Percentiles rank a stretch among this genome's conserved stretches.
phyloP scores from a whole-genome alignment of 805 yeast genomes.

The Kodamaea neixiangensis region DNA sequence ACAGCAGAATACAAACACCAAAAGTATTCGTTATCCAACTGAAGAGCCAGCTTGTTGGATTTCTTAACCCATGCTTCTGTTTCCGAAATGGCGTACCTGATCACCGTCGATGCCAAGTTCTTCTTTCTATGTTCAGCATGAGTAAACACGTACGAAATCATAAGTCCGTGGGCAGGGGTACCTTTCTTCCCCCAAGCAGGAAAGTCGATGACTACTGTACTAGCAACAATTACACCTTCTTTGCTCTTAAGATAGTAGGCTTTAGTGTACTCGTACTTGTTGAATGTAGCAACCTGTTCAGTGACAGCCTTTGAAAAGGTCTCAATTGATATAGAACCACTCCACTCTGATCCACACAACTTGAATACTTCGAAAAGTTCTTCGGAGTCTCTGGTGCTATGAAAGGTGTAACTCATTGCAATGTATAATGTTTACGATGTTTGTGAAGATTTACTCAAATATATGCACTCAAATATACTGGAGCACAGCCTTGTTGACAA shows the following conservation, averaged over 20 bases:
- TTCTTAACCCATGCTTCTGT: constrained; percentile 32
- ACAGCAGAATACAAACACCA: constrained; percentile 70
- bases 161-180: not conserved
- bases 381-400: constrained; percentile 24
- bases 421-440: no score
- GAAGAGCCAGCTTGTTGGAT: constrained; percentile 14
- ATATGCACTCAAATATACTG: no score
- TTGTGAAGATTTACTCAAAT: no score
- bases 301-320: constrained; percentile 26
- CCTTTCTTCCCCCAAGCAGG: not conserved
- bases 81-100: constrained; percentile 28
- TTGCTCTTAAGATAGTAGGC: constrained; percentile 2
- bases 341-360: constrained; percentile 29
- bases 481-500: no score
- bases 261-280: constrained; percentile 4
- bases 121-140: constrained; percentile 24
- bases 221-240: constrained; percentile 4
- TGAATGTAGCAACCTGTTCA: constrained; percentile 13
- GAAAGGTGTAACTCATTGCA: constrained; percentile 17
- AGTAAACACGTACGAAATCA: constrained; percentile 26
- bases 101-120: constrained; percentile 31
- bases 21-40: constrained; percentile 25
- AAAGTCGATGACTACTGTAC: constrained; percentile 5
- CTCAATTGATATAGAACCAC: constrained; percentile 20
- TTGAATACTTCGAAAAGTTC: constrained; percentile 23